phyloP scores from a whole-genome alignment of 768 basidiomycete species.

The Pleurotus pulmonarius region DNA sequence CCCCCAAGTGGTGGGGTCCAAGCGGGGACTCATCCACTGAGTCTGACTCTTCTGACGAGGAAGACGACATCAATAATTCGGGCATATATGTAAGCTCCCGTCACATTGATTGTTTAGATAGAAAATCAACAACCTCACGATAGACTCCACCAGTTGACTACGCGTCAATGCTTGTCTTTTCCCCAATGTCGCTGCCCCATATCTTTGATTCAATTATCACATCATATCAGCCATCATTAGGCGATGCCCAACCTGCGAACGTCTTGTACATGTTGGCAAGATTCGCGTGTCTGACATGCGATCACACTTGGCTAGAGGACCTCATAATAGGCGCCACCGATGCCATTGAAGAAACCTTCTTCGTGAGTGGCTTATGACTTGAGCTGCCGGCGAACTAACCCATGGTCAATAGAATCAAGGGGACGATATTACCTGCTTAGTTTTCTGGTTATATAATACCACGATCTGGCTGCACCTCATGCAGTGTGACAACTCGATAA shows the following conservation, averaged over 20 bases:
- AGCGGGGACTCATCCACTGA: slow-evolving; percentile 36
- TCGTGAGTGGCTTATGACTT: slow-evolving; percentile 51
- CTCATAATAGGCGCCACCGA: slow-evolving; percentile 89
- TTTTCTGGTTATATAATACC: slow-evolving; percentile 95
- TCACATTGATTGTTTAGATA: background rate
- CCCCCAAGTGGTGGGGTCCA: slow-evolving; percentile 61
- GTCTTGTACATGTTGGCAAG: slow-evolving; percentile 85
- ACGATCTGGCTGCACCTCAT: slow-evolving; percentile 90
- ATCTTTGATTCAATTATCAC: slow-evolving; percentile 83
- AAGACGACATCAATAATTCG: slow-evolving; percentile 47
- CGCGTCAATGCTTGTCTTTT: slow-evolving; percentile 91
- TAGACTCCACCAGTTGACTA: slow-evolving; percentile 76
- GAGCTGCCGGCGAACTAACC: slow-evolving; percentile 7
- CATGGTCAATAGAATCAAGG: slow-evolving; percentile 55
- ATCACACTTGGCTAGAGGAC: slow-evolving; percentile 90
- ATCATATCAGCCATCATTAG: slow-evolving; percentile 65
- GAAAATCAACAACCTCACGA: slow-evolving; percentile 16
- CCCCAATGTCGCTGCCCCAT: slow-evolving; percentile 69
- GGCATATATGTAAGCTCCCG: slow-evolving; percentile 34
- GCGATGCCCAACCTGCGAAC: slow-evolving; percentile 86
- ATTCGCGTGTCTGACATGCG: slow-evolving; percentile 90
- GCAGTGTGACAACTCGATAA: slow-evolving; percentile 78
- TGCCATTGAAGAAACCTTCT: slow-evolving; percentile 87
- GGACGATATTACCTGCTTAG: slow-evolving; percentile 80
- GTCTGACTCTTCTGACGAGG: slow-evolving; percentile 37